These are phyloP conservation scores for Pichia phayaonensis DNA, from an alignment of 805 yeast genomes.

Conservation along the genomic window DNA sequence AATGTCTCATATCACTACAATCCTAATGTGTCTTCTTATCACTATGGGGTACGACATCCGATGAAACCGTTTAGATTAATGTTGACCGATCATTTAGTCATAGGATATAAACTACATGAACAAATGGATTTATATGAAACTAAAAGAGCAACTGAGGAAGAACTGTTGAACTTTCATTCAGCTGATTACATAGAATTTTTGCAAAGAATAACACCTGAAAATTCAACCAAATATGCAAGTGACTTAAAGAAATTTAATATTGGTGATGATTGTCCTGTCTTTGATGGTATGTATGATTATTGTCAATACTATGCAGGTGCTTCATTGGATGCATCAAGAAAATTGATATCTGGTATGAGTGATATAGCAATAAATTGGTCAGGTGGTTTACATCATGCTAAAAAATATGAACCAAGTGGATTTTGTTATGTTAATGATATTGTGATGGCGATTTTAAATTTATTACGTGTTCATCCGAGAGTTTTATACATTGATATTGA, in stretches of 20 bases:
- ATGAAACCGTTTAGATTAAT: conserved; percentile 94
- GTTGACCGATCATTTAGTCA: conserved; percentile 88
- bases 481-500: conserved; percentile 92
- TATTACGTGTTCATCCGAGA: conserved; percentile 83
- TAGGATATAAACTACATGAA: conserved; percentile 77
- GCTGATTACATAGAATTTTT: conserved; percentile 80
- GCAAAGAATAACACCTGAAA: conserved; percentile 70
- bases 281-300: conserved; percentile 91
- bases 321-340: conserved; percentile 84
- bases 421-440: conserved; percentile 95
- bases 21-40: conserved; percentile 71
- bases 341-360: conserved; percentile 75
- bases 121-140: conserved; percentile 87
- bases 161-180: conserved; percentile 74
- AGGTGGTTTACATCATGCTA: conserved; percentile 96
- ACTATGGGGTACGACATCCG: conserved; percentile 93
- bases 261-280: conserved; percentile 91
- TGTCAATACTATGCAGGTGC: conserved; percentile 89
- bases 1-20: conserved; percentile 85
- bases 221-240: conserved; percentile 48
- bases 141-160: conserved; percentile 72
- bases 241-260: conserved; percentile 69
- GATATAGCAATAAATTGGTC: conserved; percentile 96
- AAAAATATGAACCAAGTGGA: conserved; percentile 89
- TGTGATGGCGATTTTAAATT: conserved; percentile 77